Evolutionary conservation across 805 yeast genomes (phyloP), one percentile per base, ranked within the genome.

Genomic region (Tetrapisispora namnaoensis): DNA sequence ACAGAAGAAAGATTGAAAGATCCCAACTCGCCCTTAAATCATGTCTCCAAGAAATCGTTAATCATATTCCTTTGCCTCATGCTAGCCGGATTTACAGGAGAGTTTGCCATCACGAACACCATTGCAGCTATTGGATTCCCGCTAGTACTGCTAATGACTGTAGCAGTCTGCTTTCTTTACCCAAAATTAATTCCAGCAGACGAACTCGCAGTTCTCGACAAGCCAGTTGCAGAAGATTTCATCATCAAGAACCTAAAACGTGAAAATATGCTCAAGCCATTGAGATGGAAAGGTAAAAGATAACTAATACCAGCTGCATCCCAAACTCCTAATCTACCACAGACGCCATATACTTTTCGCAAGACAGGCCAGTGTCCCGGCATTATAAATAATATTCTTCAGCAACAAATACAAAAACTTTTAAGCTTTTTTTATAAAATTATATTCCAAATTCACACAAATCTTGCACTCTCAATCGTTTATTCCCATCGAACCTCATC

Each of bases 61-160:
- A 63, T 75, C 34, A 49, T 79, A 1, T 91, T 82, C 57, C 64
- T 84, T 0, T 46, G 62, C 0, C 67, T 87, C 18, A 81, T 86
- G 50, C 62, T 84, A 4, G 55, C 80, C 20, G 93, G 93, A 0
- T 83, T 83, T 46, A 83, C 76, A 1, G 84, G 79, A 0, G 98
- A 95, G 61, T 83, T 88, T 54, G 93, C 81, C 0, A 88, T 91
- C 32, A 85, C 95, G 0, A 78, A 82, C 60, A 87, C 96, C 0
- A 79, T 74, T 51, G 98, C 93, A 0, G 97, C 98, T 0, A 87
- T 91, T 32, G 98, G 95, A 2, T 91, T 93, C 60, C 98, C 99
- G 0, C 83, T 88, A 2, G 86, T 93, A 0, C 68, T 91, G 45
- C 66, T 91, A 59, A 50, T 73, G 2, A 75, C 81, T 47, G 90